These are phyloP conservation scores for Nadsonia commutata DNA, from an alignment of 1,139 yeast genomes.

Conservation along the genomic window DNA sequence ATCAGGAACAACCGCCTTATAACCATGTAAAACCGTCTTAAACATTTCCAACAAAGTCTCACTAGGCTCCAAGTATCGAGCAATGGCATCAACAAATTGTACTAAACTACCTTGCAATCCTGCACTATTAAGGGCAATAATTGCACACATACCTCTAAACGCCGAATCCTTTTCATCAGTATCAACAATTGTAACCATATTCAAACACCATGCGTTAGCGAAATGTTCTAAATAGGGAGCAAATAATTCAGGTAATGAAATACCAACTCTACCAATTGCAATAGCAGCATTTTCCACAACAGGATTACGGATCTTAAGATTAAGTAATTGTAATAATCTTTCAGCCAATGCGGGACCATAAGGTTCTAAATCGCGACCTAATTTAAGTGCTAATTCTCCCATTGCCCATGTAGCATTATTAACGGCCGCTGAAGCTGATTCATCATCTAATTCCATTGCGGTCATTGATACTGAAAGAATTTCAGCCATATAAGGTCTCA, in stretches of 20 bases:
- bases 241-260: constrained; percentile 43
- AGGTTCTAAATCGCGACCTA: constrained; percentile 38
- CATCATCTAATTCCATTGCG: constrained; percentile 35
- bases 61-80: constrained; percentile 35
- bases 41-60: constrained; percentile 21
- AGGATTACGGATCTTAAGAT: constrained; percentile 39
- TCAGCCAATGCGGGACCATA: constrained; percentile 46
- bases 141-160: constrained; percentile 59
- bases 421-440: constrained; percentile 18
- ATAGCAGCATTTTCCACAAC: constrained; percentile 86
- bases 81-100: constrained; percentile 49
- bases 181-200: constrained; percentile 49
- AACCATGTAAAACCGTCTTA: constrained; percentile 23
- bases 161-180: constrained; percentile 74
- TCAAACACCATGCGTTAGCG: constrained; percentile 50
- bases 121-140: constrained; percentile 51
- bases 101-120: constrained; percentile 42
- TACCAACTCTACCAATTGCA: constrained; percentile 80
- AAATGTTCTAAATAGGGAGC: constrained; percentile 45
- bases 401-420: constrained; percentile 91
- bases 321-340: constrained; percentile 50
- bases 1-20: constrained; percentile 20
- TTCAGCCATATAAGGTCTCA: constrained; percentile 42
- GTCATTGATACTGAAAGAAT: constrained; percentile 47
- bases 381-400: constrained; percentile 68